Conservation (phyloP, 2,329 filamentous ascomycete species). For the Pyrenophora seminiperda region DNA sequence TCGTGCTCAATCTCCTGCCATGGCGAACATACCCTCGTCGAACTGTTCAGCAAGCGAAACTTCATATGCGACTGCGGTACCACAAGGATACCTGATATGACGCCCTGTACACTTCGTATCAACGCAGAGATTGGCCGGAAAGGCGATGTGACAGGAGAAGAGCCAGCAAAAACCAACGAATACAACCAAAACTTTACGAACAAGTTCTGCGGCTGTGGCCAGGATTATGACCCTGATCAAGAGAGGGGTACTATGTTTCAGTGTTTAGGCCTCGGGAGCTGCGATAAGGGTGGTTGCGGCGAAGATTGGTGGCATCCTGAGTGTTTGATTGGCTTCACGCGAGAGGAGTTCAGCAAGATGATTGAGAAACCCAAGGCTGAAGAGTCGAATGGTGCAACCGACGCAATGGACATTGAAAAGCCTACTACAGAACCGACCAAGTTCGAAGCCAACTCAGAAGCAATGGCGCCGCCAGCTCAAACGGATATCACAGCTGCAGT, state of each 20-base stretch:
- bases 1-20: slow-evolving; percentile 97
- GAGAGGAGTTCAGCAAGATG: slow-evolving; percentile 68
- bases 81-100: slow-evolving; percentile 71
- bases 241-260: slow-evolving; percentile 99
- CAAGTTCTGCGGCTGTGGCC: slow-evolving; percentile 85
- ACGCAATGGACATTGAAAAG: slow-evolving; percentile 19
- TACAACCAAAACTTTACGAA: slow-evolving; percentile 98
- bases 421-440: slow-evolving; percentile 2
- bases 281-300: slow-evolving; percentile 84
- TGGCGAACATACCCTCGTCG: slow-evolving; percentile 90
- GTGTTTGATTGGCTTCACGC: slow-evolving; percentile 80
- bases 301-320: slow-evolving; percentile 99
- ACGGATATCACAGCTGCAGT: slow-evolving; percentile 28
- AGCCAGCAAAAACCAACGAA: slow-evolving; percentile 72
- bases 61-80: slow-evolving; percentile 98
- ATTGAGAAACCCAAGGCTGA: slow-evolving; percentile 32
- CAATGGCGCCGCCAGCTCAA: slow-evolving; percentile 14
- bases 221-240: slow-evolving; percentile 84
- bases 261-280: slow-evolving; percentile 81
- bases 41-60: slow-evolving; percentile 93
- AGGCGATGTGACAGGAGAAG: slow-evolving; percentile 76
- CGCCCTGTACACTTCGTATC: slow-evolving; percentile 75
- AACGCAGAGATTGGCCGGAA: slow-evolving; percentile 75
- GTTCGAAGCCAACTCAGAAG: slow-evolving; percentile 14
- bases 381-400: slow-evolving; percentile 11